These are phyloP conservation scores for Tetradesmus obliquus DNA, from an alignment of 139 green algal genomes.

Conservation along the genomic window DNA sequence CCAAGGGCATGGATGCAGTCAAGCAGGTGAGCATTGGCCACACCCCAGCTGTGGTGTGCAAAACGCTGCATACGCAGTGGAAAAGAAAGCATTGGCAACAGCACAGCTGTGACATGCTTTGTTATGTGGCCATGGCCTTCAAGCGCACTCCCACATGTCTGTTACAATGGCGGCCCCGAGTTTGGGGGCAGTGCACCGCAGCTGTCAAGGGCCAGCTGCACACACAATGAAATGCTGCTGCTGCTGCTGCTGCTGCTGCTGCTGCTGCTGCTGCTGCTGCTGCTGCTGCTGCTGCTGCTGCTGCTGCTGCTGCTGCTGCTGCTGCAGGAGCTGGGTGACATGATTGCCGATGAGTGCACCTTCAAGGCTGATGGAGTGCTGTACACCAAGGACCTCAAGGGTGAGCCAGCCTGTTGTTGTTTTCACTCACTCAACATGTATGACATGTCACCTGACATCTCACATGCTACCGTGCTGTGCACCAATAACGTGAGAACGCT, in stretches of 20 bases:
- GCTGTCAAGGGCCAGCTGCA: background rate
- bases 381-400: constrained; percentile 26
- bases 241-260: background rate
- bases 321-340: constrained; percentile 19
- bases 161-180: no score
- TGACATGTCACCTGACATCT: no score
- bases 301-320: background rate
- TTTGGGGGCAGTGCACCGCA: no score
- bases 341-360: constrained; percentile 22
- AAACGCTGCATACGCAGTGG: background rate
- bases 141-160: no score
- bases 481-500: no score
- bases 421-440: no score
- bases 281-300: constrained; percentile 17
- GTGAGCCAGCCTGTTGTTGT: background rate
- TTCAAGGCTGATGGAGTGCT: constrained; percentile 44
- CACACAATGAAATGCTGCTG: no score
- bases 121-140: no score
- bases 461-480: no score
- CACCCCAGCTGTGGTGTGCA: no score
- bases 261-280: background rate
- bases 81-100: no score
- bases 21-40: background rate
- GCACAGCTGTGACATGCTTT: no score
- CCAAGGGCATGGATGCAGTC: background rate